phyloP scores from a whole-genome alignment of 768 basidiomycete genomes.

The Lactarius deliciosus region DNA sequence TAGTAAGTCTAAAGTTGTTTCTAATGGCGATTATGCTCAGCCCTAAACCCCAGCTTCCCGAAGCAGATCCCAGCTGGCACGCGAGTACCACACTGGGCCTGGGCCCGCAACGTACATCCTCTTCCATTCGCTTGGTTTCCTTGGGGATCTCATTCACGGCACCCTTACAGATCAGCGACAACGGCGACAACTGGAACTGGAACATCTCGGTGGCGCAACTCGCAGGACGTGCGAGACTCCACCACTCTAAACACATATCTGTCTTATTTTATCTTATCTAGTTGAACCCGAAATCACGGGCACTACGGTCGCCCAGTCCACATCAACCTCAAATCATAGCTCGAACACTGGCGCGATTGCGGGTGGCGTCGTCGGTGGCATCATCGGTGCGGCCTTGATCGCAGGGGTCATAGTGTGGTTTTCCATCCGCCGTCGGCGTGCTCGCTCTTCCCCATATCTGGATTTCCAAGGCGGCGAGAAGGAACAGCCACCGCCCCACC shows the following conservation, averaged over 20 bases:
- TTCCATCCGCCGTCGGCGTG: conserved; percentile 34
- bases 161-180: too few relatives aligned
- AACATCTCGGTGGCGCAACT: not conserved
- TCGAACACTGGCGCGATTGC: conserved; percentile 57
- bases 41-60: conserved; percentile 11
- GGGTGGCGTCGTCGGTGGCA: conserved; percentile 60
- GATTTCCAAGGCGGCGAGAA: conserved; percentile 1
- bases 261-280: too few relatives aligned
- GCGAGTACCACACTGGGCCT: too few relatives aligned
- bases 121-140: too few relatives aligned
- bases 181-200: too few relatives aligned
- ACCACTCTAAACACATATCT: not conserved
- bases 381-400: conserved; percentile 48
- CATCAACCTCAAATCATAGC: not conserved
- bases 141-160: too few relatives aligned
- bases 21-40: not conserved
- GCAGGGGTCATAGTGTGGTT: conserved; percentile 44
- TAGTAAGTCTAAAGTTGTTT: too few relatives aligned
- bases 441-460: conserved; percentile 29
- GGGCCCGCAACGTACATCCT: too few relatives aligned
- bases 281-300: too few relatives aligned
- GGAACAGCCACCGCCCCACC: not conserved
- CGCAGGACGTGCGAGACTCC: conserved; percentile 1
- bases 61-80: conserved; percentile 41
- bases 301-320: too few relatives aligned